Conservation (phyloP, 441 rosid genomes). For the Jatropha podagrica region DNA sequence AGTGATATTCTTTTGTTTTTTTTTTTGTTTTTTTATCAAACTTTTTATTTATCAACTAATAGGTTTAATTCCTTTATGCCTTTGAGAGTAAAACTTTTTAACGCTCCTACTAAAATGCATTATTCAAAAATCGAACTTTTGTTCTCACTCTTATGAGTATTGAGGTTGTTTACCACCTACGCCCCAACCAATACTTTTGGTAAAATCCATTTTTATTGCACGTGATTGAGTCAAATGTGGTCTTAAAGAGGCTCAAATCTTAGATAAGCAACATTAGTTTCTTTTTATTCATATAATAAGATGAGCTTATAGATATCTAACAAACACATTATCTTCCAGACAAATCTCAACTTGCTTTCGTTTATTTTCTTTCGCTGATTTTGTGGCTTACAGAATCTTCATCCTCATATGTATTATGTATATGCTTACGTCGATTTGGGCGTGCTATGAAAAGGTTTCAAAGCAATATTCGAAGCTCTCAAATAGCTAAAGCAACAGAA, state of each 20-base stretch:
- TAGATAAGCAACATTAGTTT: not conserved
- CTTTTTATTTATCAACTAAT: too few species aligned
- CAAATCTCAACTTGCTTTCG: constrained; percentile 10
- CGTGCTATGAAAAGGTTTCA: constrained; percentile 23
- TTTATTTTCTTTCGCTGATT: not conserved
- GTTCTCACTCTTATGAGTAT: too few species aligned
- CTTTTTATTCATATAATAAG: not conserved
- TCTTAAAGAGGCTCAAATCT: not conserved
- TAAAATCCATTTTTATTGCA: not conserved
- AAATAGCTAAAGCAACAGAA: not conserved
- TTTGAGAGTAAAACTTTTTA: too few species aligned
- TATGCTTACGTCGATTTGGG: constrained; percentile 21
- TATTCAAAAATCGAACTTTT: too few species aligned
- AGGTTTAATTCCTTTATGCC: too few species aligned
- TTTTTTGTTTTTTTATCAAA: too few species aligned
- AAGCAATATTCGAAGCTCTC: constrained; percentile 17
- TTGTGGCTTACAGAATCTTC: constrained; percentile 17
- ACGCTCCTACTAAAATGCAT: too few species aligned
- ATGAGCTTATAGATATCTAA: not conserved
- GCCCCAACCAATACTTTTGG: too few species aligned
- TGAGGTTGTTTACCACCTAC: too few species aligned
- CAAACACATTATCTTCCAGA: constrained; percentile 5
- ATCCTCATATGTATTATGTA: not conserved
- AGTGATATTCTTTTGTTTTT: too few species aligned
- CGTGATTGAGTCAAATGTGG: constrained; percentile 11